Evolutionary conservation across 169 alveolate species (phyloP).

Genomic region (Toxoplasma gondii): DNA sequence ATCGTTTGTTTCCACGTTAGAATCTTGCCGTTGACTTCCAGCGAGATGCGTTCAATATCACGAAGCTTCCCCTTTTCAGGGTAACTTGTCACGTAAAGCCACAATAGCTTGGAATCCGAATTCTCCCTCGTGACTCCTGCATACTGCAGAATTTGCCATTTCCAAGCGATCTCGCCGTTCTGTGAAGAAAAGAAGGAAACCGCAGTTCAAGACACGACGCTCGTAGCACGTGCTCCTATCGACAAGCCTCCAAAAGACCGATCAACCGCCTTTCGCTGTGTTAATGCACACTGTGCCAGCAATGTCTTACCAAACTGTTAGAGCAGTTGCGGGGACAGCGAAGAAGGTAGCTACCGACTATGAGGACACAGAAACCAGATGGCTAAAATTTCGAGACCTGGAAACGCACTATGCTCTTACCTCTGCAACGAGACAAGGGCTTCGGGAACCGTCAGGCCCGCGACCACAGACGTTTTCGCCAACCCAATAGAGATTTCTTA

Average conservation of each 20-base stretch:
- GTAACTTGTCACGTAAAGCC: slow-evolving; percentile 14
- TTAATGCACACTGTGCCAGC: too few relatives aligned
- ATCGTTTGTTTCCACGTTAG: background rate
- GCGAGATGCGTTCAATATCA: background rate
- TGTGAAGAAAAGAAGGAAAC: background rate
- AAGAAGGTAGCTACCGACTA: too few relatives aligned
- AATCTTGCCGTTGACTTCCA: slow-evolving; percentile 6
- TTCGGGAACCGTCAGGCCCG: background rate
- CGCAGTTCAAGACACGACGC: too few relatives aligned
- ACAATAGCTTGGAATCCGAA: background rate
- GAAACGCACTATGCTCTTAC: background rate
- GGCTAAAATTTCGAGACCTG: too few relatives aligned
- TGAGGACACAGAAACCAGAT: too few relatives aligned
- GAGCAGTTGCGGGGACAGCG: too few relatives aligned
- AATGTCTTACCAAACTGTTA: too few relatives aligned
- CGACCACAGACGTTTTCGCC: slow-evolving; percentile 66
- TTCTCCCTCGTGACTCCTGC: slow-evolving; percentile 7
- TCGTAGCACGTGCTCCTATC: too few relatives aligned
- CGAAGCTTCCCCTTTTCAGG: slow-evolving; percentile 25
- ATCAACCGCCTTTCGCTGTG: too few relatives aligned
- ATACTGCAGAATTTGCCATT: slow-evolving; percentile 27
- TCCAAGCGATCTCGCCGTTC: slow-evolving; percentile 26
- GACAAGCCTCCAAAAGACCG: too few relatives aligned
- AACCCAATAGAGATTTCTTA: slow-evolving; percentile 77
- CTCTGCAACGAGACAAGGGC: background rate